phyloP scores from a whole-genome alignment of 2,329 filamentous ascomycete genomes.

The Cryphonectria carpinicola region DNA sequence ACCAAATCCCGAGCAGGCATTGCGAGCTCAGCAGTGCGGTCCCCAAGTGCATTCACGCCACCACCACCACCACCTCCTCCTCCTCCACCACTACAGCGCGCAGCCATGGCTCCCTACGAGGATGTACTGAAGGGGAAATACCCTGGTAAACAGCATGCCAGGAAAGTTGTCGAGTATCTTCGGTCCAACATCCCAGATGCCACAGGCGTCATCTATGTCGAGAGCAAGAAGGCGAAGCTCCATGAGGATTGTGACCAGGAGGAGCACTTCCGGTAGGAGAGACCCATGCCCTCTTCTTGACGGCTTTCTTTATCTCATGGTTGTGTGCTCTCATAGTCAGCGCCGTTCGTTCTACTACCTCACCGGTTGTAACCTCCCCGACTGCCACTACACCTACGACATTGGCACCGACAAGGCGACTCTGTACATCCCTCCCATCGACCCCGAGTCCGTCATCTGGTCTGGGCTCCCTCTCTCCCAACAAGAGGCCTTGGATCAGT shows the following conservation, averaged over 20 bases:
- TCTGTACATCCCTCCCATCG: conserved; percentile 87
- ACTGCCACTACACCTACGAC: conserved; percentile 82
- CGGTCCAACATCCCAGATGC: conserved; percentile 66
- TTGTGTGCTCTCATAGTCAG: conserved; percentile 58
- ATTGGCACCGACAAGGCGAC: conserved; percentile 73
- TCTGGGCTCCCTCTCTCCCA: conserved; percentile 80
- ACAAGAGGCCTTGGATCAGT: conserved; percentile 74
- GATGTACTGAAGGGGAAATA: conserved; percentile 65
- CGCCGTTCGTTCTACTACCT: conserved; percentile 95
- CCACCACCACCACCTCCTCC: neutral
- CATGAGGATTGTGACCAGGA: conserved; percentile 89
- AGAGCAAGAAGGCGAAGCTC: conserved; percentile 79
- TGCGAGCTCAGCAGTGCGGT: conserved; percentile 3
- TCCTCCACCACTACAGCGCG: neutral
- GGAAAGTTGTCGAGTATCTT: conserved; percentile 80
- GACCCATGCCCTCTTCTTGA: neutral
- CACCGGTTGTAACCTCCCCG: conserved; percentile 79
- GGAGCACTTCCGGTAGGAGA: conserved; percentile 72
- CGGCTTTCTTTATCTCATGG: conserved; percentile 15
- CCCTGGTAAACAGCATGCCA: conserved; percentile 86
- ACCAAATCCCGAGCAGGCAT: neutral
- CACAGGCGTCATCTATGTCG: conserved; percentile 81
- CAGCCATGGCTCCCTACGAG: conserved; percentile 47
- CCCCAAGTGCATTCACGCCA: neutral
- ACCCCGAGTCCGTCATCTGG: conserved; percentile 92